A percentile compares a stretch with the other conserved stretches of the same genome.
These are phyloP conservation scores for Mortierella sp. DNA, from an alignment of 371 early-diverging fungal genomes.

Conservation along the genomic window DNA sequence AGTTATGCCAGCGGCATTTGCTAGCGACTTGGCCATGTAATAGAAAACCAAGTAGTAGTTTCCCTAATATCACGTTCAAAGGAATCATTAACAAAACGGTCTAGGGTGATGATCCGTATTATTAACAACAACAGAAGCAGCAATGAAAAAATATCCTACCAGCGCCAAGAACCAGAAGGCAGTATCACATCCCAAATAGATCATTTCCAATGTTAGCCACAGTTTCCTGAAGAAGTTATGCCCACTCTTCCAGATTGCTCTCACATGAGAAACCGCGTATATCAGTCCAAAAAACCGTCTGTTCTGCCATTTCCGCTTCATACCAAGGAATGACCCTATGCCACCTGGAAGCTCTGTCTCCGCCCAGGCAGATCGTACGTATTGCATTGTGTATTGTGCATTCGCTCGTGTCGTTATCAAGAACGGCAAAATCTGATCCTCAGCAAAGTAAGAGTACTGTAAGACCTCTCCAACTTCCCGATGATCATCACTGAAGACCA, in stretches of 20 bases:
- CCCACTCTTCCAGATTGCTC: slow-evolving; percentile 78
- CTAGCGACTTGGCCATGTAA: slow-evolving; percentile 77
- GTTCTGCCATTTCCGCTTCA: slow-evolving; percentile 96
- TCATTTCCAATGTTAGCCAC: slow-evolving; percentile 76
- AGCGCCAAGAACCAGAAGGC: slow-evolving; percentile 83
- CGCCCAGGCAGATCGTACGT: slow-evolving; percentile 53
- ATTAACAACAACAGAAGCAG: neutral
- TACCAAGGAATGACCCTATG: slow-evolving; percentile 88
- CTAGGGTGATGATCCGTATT: no score
- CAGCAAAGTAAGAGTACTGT: slow-evolving; percentile 78
- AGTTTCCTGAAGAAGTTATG: slow-evolving; percentile 75
- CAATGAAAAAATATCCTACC: slow-evolving; percentile 47
- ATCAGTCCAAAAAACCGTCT: slow-evolving; percentile 95
- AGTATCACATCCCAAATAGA: slow-evolving; percentile 78
- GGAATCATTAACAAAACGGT: neutral
- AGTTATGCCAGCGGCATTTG: slow-evolving; percentile 59
- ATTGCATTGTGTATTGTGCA: slow-evolving; percentile 46
- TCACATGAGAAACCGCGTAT: slow-evolving; percentile 86
- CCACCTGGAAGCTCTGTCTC: slow-evolving; percentile 49
- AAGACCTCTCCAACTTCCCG: slow-evolving; percentile 69
- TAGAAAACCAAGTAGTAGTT: slow-evolving; percentile 92
- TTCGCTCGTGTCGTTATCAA: slow-evolving; percentile 33
- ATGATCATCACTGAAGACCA: slow-evolving; percentile 71
- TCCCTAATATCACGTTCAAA: slow-evolving; percentile 55
- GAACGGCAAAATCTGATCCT: slow-evolving; percentile 59